phyloP scores from a whole-genome alignment of 768 basidiomycete species.

The Kwoniella dejecticola region DNA sequence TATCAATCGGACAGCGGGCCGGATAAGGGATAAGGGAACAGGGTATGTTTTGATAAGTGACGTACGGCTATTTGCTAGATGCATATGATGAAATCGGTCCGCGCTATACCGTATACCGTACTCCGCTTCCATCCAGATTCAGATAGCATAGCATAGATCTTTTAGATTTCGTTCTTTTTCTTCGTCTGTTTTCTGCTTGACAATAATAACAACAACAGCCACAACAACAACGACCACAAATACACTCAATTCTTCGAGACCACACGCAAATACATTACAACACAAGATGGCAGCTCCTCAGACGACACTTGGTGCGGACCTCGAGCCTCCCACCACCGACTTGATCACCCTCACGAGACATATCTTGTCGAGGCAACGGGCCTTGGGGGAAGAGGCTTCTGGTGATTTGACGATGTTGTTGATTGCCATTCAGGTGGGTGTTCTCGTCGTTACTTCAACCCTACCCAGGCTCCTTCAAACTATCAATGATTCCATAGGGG shows the following conservation, averaged over 20 bases:
- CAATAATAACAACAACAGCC: too few relatives aligned
- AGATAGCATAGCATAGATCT: too few relatives aligned
- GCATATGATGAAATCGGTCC: neutral
- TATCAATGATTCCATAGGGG: too few relatives aligned
- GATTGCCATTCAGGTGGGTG: slow-evolving; percentile 85
- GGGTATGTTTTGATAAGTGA: too few relatives aligned
- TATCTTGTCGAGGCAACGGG: slow-evolving; percentile 81
- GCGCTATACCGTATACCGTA: neutral
- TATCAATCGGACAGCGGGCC: neutral
- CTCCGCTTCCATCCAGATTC: too few relatives aligned
- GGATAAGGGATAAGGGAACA: too few relatives aligned
- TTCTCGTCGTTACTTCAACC: neutral
- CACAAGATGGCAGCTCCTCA: slow-evolving; percentile 22
- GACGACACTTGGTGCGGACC: slow-evolving; percentile 53
- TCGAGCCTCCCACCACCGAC: slow-evolving; percentile 77
- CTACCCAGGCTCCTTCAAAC: neutral
- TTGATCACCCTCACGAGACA: slow-evolving; percentile 92
- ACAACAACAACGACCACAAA: neutral
- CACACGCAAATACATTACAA: slow-evolving; percentile 1
- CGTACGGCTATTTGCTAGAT: slow-evolving; percentile 13
- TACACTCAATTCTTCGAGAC: neutral
- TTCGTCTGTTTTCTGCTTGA: too few relatives aligned
- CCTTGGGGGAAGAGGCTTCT: slow-evolving; percentile 76
- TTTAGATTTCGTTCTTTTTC: too few relatives aligned
- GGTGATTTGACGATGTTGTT: slow-evolving; percentile 93